phyloP scores from a whole-genome alignment of 495 filamentous ascomycete species.

The Xylaria telfairii region DNA sequence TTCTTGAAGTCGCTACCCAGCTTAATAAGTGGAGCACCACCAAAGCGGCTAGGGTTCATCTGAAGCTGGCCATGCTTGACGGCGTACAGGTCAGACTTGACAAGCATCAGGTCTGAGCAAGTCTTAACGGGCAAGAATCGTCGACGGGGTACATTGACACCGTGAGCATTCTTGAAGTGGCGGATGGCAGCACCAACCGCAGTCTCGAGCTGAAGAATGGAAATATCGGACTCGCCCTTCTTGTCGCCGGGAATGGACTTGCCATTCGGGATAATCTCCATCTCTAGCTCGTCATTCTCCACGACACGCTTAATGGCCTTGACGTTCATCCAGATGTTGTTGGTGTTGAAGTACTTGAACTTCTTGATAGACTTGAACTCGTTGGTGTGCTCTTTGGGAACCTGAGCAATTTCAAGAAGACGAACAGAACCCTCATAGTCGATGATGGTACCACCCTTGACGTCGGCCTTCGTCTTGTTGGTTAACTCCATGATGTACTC shows the following conservation, averaged over 20 bases:
- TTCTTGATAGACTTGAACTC: constrained; percentile 99
- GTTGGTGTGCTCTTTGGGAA: constrained; percentile 99
- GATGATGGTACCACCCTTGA: constrained; percentile 99
- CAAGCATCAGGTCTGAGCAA: constrained; percentile 98
- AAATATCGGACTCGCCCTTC: constrained; percentile 98
- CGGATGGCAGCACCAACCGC: constrained; percentile 98
- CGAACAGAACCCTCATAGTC: constrained; percentile 97
- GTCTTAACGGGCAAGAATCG: constrained; percentile 99
- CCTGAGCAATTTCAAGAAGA: constrained; percentile 97
- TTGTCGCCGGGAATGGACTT: constrained; percentile 98
- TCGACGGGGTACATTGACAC: constrained; percentile 96
- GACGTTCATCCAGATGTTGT: constrained; percentile 99
- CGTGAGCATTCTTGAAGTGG: constrained; percentile 97
- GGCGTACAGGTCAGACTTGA: constrained; percentile 99
- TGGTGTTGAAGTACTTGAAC: constrained; percentile 99
- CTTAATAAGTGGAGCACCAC: constrained; percentile 99
- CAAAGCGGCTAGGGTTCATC: constrained; percentile 95
- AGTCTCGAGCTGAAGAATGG: constrained; percentile 97
- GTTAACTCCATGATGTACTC: constrained; percentile 99
- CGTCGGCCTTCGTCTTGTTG: constrained; percentile 99
- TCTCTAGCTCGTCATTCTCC: constrained; percentile 96
- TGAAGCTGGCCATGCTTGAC: constrained; percentile 97
- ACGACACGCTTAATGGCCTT: constrained; percentile 98
- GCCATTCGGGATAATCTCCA: constrained; percentile 99
- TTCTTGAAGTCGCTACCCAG: constrained; percentile 99